phyloP scores from a whole-genome alignment of 2,329 filamentous ascomycete species.

The Hypoxylon sp. region DNA sequence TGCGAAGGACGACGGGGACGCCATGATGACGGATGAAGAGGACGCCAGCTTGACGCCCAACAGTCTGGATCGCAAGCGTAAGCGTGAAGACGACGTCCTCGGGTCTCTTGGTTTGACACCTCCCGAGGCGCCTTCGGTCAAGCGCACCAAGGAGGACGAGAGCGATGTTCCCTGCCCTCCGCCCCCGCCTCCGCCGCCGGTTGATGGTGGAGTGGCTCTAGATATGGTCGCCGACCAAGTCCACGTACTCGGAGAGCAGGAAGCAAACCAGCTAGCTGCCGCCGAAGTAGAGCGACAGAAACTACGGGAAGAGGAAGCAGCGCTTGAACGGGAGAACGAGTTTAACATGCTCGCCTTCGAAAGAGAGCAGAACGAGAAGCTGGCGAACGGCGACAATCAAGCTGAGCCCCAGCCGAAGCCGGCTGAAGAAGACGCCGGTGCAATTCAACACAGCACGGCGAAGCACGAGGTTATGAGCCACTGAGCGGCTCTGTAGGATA shows the following conservation, averaged over 20 bases:
- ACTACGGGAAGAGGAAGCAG: conserved; percentile 46
- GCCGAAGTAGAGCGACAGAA: conserved; percentile 53
- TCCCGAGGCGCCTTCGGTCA: conserved; percentile 63
- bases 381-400: conserved; percentile 30
- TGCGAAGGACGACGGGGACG: conserved; percentile 46
- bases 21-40: conserved; percentile 53
- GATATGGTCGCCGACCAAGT: conserved; percentile 54
- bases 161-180: conserved; percentile 47
- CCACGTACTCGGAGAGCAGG: conserved; percentile 57
- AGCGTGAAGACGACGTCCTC: conserved; percentile 59
- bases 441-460: conserved; percentile 27
- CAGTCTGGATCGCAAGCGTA: conserved; percentile 68
- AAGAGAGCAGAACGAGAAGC: conserved; percentile 44
- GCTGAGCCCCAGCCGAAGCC: conserved; percentile 11
- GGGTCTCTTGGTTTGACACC: conserved; percentile 58
- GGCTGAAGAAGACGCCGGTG: conserved; percentile 9
- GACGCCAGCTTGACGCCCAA: conserved; percentile 53
- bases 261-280: conserved; percentile 60
- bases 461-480: conserved; percentile 44
- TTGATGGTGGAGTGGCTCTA: conserved; percentile 48
- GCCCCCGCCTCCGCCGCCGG: conserved; percentile 59
- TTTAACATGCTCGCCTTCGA: conserved; percentile 49
- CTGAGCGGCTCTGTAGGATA: conserved; percentile 17
- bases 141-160: conserved; percentile 60
- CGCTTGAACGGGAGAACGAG: conserved; percentile 50